Percentiles rank a stretch among this genome's conserved stretches.
phyloP scores from a whole-genome alignment of 192 early-diverging fungal species.

The Coemansia biformis region DNA sequence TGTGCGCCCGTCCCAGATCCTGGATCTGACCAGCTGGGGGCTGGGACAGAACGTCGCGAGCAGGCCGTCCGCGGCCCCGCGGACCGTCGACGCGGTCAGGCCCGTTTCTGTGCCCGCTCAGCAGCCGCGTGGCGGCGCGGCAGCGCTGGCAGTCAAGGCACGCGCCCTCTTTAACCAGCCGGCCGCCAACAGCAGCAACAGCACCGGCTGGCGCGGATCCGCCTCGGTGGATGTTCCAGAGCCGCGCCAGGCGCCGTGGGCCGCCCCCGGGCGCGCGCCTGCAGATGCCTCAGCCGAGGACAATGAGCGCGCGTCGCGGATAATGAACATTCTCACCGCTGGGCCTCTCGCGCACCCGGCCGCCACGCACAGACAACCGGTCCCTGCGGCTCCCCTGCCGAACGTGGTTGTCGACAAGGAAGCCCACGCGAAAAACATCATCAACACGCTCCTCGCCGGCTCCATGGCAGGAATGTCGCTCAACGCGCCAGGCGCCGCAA shows the following conservation, averaged over 20 bases:
- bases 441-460: constrained; percentile 37
- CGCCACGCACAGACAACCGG: too few species aligned
- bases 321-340: too few species aligned
- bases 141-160: constrained; percentile 17
- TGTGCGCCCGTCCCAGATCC: constrained; percentile 56
- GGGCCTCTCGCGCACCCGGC: too few species aligned
- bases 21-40: constrained; percentile 64
- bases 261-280: not conserved
- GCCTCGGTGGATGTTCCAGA: constrained; percentile 26
- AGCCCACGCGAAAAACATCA: constrained; percentile 35
- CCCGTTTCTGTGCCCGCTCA: constrained; percentile 13
- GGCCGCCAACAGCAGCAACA: not conserved
- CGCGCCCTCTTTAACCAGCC: constrained; percentile 8
- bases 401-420: constrained; percentile 9
- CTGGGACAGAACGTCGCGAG: constrained; percentile 20
- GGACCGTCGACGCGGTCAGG: constrained; percentile 22
- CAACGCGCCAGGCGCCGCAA: not conserved
- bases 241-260: constrained; percentile 37
- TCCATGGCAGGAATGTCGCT: constrained; percentile 18
- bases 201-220: not conserved
- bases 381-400: too few species aligned
- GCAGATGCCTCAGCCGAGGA: too few species aligned
- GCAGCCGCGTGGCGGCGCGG: constrained; percentile 12
- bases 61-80: constrained; percentile 18
- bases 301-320: too few species aligned